phyloP scores from a whole-genome alignment of 495 filamentous ascomycete genomes.

The Penicillium lagena region DNA sequence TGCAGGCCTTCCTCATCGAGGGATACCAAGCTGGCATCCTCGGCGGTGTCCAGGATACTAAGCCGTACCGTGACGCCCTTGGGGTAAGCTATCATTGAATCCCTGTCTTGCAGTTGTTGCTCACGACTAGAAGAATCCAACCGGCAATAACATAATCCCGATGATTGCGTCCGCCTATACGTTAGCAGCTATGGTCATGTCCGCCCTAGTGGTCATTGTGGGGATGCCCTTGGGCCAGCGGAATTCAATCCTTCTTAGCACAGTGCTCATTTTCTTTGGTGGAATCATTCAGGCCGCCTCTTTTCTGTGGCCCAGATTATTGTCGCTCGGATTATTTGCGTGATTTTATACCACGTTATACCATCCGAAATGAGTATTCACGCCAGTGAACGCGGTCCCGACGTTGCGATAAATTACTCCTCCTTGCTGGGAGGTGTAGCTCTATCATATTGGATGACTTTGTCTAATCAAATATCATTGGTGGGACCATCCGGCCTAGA shows the following conservation, averaged over 20 bases:
- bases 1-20: too few species aligned
- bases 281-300: conserved; percentile 10
- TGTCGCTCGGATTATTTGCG: conserved; percentile 10
- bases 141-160: conserved; percentile 23
- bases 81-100: not conserved
- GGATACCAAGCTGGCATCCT: conserved; percentile 34
- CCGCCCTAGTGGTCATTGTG: conserved; percentile 8
- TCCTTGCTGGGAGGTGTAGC: too few species aligned
- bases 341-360: conserved; percentile 1
- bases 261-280: conserved; percentile 13
- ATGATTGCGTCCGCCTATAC: conserved; percentile 29
- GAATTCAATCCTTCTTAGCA: conserved; percentile 23
- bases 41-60: conserved; percentile 28
- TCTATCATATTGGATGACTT: too few species aligned
- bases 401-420: not conserved
- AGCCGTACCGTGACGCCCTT: conserved; percentile 26
- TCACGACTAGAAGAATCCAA: conserved; percentile 13
- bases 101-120: too few species aligned
- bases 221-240: conserved; percentile 16
- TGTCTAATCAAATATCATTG: too few species aligned
- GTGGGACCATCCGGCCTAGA: too few species aligned
- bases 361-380: not conserved
- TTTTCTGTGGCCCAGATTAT: conserved; percentile 16
- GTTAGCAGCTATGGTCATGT: conserved; percentile 26
- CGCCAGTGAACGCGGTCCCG: conserved; percentile 6